These are phyloP conservation scores for Trametes hirsuta DNA, from an alignment of 1,284 basidiomycete genomes.

Conservation along the genomic window DNA sequence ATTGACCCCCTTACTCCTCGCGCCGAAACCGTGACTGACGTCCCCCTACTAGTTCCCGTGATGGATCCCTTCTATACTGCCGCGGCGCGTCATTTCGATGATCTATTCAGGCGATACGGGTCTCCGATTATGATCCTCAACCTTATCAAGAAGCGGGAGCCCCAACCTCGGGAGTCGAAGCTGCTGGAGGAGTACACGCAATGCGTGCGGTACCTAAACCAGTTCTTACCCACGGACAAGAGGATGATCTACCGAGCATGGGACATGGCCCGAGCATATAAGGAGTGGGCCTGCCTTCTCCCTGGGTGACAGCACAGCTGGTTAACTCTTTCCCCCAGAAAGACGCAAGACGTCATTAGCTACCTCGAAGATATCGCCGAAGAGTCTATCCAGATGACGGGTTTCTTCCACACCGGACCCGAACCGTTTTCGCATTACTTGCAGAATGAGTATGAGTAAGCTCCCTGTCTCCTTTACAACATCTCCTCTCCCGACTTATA, in stretches of 20 bases:
- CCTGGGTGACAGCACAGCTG: not conserved
- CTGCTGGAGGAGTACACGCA: constrained; percentile 90
- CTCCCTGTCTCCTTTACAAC: not conserved
- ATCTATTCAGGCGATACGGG: constrained; percentile 91
- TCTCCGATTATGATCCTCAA: constrained; percentile 94
- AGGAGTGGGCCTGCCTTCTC: constrained; percentile 57
- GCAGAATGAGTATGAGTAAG: constrained; percentile 51
- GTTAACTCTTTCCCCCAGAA: constrained; percentile 49
- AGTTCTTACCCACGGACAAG: constrained; percentile 87
- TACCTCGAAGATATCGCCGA: constrained; percentile 96
- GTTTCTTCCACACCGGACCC: constrained; percentile 91
- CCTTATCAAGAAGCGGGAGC: constrained; percentile 86
- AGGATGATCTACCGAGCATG: constrained; percentile 93
- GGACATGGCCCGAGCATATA: constrained; percentile 95
- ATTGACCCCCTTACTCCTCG: not conserved
- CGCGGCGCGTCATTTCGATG: constrained; percentile 92
- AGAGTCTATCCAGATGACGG: constrained; percentile 89
- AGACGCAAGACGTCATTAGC: constrained; percentile 95
- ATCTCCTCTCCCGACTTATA: constrained; percentile 4
- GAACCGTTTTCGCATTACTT: constrained; percentile 75
- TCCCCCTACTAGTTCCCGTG: constrained; percentile 72
- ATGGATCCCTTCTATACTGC: constrained; percentile 96
- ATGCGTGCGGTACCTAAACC: constrained; percentile 93
- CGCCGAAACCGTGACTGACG: constrained; percentile 1
- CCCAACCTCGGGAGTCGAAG: constrained; percentile 91